Evolutionary conservation across 1,139 yeast species (phyloP), one percentile per base, ranked within the genome.

Genomic region (Protomyces lactucae-debilis): DNA sequence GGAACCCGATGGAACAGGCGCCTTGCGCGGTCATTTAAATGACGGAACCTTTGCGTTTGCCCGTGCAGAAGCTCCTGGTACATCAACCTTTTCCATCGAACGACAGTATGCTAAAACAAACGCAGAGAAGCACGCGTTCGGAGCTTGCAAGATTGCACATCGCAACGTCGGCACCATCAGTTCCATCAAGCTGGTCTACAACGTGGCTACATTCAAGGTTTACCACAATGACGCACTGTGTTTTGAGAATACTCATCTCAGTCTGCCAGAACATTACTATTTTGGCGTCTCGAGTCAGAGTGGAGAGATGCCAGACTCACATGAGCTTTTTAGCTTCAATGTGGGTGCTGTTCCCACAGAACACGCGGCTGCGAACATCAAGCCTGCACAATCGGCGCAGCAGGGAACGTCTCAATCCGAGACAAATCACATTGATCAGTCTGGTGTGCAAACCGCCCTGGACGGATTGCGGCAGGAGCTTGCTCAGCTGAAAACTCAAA

Each of bases 21-120:
- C 75, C 12, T 68, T 76, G 28, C 71, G 78, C 18, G 79, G 76
- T 12, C 78, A 76, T 67, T 68, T 77, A 60, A 77, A 76, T 64
- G 79, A 77, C 65, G 78, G 78, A 5, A 55, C 73, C 23, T 36
- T 57, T 12, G 25, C 45, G 6, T 65, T 53, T 36, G 55, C 67
- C 14, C 45, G 48, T 16, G 54, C 65, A 21, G 64, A 61, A 12
- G 25, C 32, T 16, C 57, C 60, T 18, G 64, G 60, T 54, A 45
- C 54, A 46, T 45, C 46, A 52, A 37, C 57, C 35, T 59, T 59
- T 16, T 40, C 57, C n/a, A 16, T 59, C 43, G 46, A 59, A 51
- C 63, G 63, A n/a, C 53, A 21, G 9, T 52, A 40, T 59, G 57
- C 63, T 59, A 59, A 59, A 57, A 32, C 57, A 39, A 57, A 60